These are phyloP conservation scores for Populus hybrid DNA, from an alignment of 441 rosid species.

Conservation along the genomic window DNA sequence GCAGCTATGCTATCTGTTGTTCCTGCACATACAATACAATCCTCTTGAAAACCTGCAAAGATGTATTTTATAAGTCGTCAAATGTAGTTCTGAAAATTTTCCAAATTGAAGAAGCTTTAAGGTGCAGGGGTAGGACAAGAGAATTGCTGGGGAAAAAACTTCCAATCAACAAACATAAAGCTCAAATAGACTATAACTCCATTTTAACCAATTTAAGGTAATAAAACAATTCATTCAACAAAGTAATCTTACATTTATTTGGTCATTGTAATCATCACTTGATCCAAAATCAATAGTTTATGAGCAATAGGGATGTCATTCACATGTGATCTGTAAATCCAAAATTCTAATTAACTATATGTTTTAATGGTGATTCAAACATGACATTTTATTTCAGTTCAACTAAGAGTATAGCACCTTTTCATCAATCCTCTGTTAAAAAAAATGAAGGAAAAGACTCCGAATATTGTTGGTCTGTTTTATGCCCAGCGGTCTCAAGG, in stretches of 20 bases:
- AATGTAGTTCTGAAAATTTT: conserved; percentile 7
- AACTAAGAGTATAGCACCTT: not conserved
- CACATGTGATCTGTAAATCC: not conserved
- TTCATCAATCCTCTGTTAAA: not conserved
- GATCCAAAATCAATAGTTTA: too few relatives aligned
- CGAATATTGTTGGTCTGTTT: not conserved
- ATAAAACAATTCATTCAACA: not conserved
- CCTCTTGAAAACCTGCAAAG: conserved; percentile 66
- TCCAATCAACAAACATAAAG: not conserved
- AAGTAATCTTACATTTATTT: not conserved
- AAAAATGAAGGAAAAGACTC: not conserved
- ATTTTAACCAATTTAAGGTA: not conserved
- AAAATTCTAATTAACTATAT: not conserved
- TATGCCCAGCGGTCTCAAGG: not conserved
- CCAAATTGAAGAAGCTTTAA: not conserved
- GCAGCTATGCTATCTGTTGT: conserved; percentile 95
- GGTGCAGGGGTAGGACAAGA: not conserved
- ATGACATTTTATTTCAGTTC: not conserved
- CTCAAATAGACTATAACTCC: not conserved
- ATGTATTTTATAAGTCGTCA: conserved; percentile 20
- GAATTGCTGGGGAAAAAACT: not conserved
- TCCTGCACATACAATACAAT: conserved; percentile 73
- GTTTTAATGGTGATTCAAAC: not conserved
- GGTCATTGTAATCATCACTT: not conserved
- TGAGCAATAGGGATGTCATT: not conserved